Percentiles rank a stretch among this genome's conserved stretches.
Evolutionary conservation across 1,139 yeast species (phyloP).

Genomic region (Geotrichum phurueaensis): DNA sequence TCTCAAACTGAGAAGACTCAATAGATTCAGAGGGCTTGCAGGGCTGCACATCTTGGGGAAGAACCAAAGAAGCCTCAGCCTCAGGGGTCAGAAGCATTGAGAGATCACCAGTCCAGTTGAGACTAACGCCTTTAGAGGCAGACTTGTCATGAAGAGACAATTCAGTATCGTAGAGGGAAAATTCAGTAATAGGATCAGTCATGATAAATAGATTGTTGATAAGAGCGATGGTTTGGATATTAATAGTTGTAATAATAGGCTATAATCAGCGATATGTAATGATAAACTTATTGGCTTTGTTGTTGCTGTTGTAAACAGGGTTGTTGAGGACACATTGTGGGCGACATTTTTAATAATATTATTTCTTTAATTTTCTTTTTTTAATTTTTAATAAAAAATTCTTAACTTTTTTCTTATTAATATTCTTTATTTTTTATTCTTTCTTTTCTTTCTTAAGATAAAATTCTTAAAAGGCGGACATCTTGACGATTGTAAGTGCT

Average conservation of each 20-base stretch:
- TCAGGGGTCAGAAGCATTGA: slow-evolving; percentile 31
- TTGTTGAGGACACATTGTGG: slow-evolving; percentile 18
- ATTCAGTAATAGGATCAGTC: slow-evolving; percentile 8
- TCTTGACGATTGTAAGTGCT: slow-evolving; percentile 12
- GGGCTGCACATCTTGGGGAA: slow-evolving; percentile 19
- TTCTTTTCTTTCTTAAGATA: slow-evolving; percentile 14
- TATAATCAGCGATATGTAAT: not conserved
- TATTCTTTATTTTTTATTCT: slow-evolving; percentile 13
- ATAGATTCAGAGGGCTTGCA: slow-evolving; percentile 18
- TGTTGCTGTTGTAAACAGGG: slow-evolving; percentile 16
- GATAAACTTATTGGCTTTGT: slow-evolving; percentile 5
- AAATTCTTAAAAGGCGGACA: slow-evolving; percentile 22
- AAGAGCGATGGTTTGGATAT: not conserved
- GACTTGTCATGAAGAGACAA: slow-evolving; percentile 24
- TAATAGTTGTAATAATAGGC: not conserved
- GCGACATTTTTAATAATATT: slow-evolving; percentile 16
- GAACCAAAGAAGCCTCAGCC: slow-evolving; percentile 21
- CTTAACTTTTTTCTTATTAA: slow-evolving; percentile 10
- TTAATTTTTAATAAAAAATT: slow-evolving; percentile 1
- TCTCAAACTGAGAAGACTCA: slow-evolving; percentile 20
- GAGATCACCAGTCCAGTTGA: slow-evolving; percentile 20
- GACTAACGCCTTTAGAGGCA: slow-evolving; percentile 30
- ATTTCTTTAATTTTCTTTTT: slow-evolving; percentile 6
- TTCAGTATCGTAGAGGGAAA: not conserved
- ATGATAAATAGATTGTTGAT: not conserved